Percentiles rank a stretch among this genome's conserved stretches.
Evolutionary conservation across 2,329 filamentous ascomycete genomes (phyloP).

Genomic region (Fusarium sp.): DNA sequence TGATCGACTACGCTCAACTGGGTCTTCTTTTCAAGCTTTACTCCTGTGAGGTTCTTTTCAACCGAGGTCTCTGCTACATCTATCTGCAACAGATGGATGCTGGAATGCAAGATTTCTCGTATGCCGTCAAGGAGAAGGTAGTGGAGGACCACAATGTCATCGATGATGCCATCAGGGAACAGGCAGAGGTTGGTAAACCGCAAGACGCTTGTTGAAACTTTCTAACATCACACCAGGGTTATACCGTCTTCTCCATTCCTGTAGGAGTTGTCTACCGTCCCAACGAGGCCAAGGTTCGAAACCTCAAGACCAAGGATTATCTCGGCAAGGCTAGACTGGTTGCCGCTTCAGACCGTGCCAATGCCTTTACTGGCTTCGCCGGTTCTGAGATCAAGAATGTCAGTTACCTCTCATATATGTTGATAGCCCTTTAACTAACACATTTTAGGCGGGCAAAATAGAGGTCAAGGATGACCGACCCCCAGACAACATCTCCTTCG

Average conservation of each 20-base stretch:
- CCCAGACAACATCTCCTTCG: slow-evolving; percentile 87
- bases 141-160: slow-evolving; percentile 98
- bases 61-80: slow-evolving; percentile 96
- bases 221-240: slow-evolving; percentile 72
- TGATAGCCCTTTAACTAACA: slow-evolving; percentile 25
- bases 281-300: slow-evolving; percentile 98
- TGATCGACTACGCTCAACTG: slow-evolving; percentile 97
- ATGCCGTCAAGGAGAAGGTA: slow-evolving; percentile 94
- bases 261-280: slow-evolving; percentile 95
- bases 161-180: slow-evolving; percentile 93
- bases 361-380: slow-evolving; percentile 85
- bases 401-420: slow-evolving; percentile 46
- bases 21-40: slow-evolving; percentile 96
- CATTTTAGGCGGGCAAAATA: slow-evolving; percentile 60
- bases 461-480: slow-evolving; percentile 82
- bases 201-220: background rate
- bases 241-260: slow-evolving; percentile 98
- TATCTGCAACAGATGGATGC: slow-evolving; percentile 92
- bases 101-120: slow-evolving; percentile 90
- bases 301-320: slow-evolving; percentile 97
- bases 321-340: slow-evolving; percentile 95
- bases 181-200: slow-evolving; percentile 78
- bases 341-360: slow-evolving; percentile 83
- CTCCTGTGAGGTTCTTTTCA: slow-evolving; percentile 98
- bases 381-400: slow-evolving; percentile 83